Conservation (phyloP, 148 eudicot species). For the Talinum fruticosum region DNA sequence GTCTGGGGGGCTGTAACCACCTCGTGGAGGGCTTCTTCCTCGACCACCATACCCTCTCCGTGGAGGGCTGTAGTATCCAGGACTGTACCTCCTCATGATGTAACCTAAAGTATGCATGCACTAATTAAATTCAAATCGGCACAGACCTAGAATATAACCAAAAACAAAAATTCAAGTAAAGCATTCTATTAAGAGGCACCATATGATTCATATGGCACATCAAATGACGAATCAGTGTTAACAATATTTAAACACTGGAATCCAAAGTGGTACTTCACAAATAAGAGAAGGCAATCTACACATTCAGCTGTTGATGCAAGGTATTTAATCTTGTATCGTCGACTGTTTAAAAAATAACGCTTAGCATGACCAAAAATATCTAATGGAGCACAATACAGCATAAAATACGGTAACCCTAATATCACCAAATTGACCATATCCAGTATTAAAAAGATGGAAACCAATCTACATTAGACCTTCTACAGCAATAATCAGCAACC, state of each 20-base stretch:
- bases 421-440: background rate
- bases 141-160: background rate
- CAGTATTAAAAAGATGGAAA: background rate
- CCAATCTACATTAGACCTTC: background rate
- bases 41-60: constrained; percentile 63
- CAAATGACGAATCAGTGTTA: background rate
- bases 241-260: background rate
- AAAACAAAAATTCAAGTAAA: background rate
- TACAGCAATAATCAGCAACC: background rate
- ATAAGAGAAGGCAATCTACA: too few species aligned
- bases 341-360: too few species aligned
- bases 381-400: background rate
- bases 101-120: constrained; percentile 11
- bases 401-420: background rate
- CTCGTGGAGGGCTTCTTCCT: constrained; percentile 62
- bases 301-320: too few species aligned
- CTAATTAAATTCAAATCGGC: background rate
- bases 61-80: constrained; percentile 67
- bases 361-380: too few species aligned
- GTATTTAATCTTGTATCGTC: too few species aligned
- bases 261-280: background rate
- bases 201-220: background rate
- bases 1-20: constrained; percentile 45
- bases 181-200: background rate
- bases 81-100: constrained; percentile 70